A percentile compares a stretch with the other conserved stretches of the same genome.
phyloP scores from a whole-genome alignment of 2,329 filamentous ascomycete species.

The Ilyonectria sp. region DNA sequence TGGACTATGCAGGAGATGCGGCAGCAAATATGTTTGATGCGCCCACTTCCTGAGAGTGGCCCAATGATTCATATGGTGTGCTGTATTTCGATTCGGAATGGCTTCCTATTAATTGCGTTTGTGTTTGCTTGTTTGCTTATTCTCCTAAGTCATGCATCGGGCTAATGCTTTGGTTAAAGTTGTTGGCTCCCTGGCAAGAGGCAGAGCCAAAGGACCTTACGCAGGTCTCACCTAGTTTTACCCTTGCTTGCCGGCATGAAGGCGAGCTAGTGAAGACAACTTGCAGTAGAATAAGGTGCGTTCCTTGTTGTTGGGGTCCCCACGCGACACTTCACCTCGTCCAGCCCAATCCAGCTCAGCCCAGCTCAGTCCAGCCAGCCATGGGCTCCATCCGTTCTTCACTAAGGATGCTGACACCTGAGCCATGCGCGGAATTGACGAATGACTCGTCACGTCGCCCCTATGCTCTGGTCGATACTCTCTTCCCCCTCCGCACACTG shows the following conservation, averaged over 20 bases:
- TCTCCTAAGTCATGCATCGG: not conserved
- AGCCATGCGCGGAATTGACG: conserved; percentile 1
- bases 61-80: not conserved
- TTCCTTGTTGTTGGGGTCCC: not conserved
- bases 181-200: not conserved
- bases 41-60: not conserved
- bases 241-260: not conserved
- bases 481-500: not conserved
- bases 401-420: not conserved
- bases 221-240: conserved; percentile 7
- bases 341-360: conserved; percentile 1
- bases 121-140: not conserved
- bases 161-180: not conserved
- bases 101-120: not conserved
- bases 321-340: conserved; percentile 16
- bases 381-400: not conserved
- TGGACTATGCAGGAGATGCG: not conserved
- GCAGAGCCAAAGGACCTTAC: conserved; percentile 1
- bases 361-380: not conserved
- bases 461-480: not conserved
- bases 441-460: conserved; percentile 26
- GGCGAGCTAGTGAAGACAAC: conserved; percentile 2
- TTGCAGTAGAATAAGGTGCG: conserved; percentile 9
- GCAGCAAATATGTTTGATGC: not conserved
- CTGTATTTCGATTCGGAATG: conserved; percentile 1